Evolutionary conservation across 345 rosid species (phyloP).

Genomic region (Schrenkiella parvula): DNA sequence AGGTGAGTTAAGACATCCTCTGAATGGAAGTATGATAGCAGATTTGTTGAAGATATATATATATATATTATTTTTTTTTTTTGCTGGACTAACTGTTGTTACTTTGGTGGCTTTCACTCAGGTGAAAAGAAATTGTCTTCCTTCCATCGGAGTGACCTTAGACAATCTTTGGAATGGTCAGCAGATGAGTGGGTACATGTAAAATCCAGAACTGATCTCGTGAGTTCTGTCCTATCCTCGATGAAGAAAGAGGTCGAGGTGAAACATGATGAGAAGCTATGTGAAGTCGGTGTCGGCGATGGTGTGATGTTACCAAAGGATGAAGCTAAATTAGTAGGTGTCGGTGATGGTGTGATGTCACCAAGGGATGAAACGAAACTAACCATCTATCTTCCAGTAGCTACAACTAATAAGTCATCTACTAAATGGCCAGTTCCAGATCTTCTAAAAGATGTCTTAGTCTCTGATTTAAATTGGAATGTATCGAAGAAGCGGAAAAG

Average conservation of each 20-base stretch:
- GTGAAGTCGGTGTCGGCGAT: conserved; percentile 18
- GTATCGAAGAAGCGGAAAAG: conserved; percentile 57
- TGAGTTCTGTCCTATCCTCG: conserved; percentile 26
- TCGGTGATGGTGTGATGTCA: conserved; percentile 10
- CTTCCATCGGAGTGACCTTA: conserved; percentile 41
- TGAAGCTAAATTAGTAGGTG: conserved; percentile 10
- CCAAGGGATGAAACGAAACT: conserved; percentile 18
- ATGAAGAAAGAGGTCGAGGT: conserved; percentile 31
- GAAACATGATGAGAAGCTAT: conserved; percentile 25
- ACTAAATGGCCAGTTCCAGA: conserved; percentile 37
- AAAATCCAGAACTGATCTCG: conserved; percentile 43
- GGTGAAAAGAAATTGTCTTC: conserved; percentile 60
- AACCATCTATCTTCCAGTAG: conserved; percentile 14
- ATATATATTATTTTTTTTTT: too few species aligned
- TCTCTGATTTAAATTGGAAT: conserved; percentile 61
- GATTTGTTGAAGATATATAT: background rate
- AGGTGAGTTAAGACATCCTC: conserved; percentile 44
- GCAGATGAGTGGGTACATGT: conserved; percentile 54
- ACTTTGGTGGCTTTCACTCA: conserved; percentile 22
- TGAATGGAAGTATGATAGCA: background rate
- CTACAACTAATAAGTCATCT: conserved; percentile 21
- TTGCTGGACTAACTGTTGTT: background rate
- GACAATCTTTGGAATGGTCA: conserved; percentile 69
- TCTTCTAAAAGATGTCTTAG: conserved; percentile 51
- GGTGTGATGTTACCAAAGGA: conserved; percentile 6